phyloP scores from a whole-genome alignment of 2,329 filamentous ascomycete genomes.

The Chlorencoelia australis region DNA sequence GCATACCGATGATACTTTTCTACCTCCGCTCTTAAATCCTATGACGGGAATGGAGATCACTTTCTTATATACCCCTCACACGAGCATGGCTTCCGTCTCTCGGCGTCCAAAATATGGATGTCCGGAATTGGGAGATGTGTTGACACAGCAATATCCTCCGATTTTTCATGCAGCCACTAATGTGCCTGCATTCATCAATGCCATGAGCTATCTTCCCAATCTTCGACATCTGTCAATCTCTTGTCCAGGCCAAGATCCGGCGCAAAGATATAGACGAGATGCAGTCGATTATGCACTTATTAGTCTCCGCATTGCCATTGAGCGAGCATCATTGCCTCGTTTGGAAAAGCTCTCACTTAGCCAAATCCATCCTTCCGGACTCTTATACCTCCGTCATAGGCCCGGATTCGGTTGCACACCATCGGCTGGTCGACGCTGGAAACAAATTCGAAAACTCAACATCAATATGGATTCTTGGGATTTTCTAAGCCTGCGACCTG shows the following conservation, averaged over 20 bases:
- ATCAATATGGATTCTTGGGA: slow-evolving; percentile 65
- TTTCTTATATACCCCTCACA: slow-evolving; percentile 75
- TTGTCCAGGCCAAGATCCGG: slow-evolving; percentile 61
- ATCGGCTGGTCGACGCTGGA: slow-evolving; percentile 62
- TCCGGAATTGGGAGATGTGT: slow-evolving; percentile 66
- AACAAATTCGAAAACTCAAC: slow-evolving; percentile 63
- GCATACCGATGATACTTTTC: slow-evolving; percentile 67
- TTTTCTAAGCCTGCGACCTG: slow-evolving; percentile 47
- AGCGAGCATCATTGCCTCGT: slow-evolving; percentile 55
- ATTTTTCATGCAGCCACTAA: slow-evolving; percentile 86
- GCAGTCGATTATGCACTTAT: slow-evolving; percentile 84
- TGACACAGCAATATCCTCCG: slow-evolving; percentile 80
- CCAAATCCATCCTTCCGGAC: slow-evolving; percentile 63
- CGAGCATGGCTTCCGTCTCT: slow-evolving; percentile 49
- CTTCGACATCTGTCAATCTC: slow-evolving; percentile 66
- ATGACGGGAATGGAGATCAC: slow-evolving; percentile 65
- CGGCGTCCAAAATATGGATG: slow-evolving; percentile 69
- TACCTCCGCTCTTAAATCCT: slow-evolving; percentile 76
- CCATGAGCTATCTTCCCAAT: slow-evolving; percentile 57
- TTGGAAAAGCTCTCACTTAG: slow-evolving; percentile 63
- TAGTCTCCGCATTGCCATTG: slow-evolving; percentile 73
- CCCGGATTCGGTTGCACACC: slow-evolving; percentile 67
- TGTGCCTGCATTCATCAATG: slow-evolving; percentile 71
- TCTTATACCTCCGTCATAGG: slow-evolving; percentile 67
- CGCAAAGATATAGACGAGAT: slow-evolving; percentile 62